A percentile compares a stretch with the other conserved stretches of the same genome.
Evolutionary conservation across 495 filamentous ascomycete species (phyloP).

Genomic region (Tuber magnatum): DNA sequence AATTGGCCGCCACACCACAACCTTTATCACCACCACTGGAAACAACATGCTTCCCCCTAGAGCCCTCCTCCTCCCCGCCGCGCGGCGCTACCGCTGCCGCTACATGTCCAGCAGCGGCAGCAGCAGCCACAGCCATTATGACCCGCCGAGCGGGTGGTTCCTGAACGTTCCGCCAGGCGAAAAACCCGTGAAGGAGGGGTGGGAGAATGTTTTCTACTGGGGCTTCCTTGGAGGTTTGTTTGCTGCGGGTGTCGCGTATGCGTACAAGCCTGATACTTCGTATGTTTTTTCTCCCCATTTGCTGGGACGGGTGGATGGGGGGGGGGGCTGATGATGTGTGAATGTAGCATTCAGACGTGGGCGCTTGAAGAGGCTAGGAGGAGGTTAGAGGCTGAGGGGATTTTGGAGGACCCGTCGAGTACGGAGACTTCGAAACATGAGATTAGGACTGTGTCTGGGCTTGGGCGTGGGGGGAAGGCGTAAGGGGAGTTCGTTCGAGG

Average conservation of each 20-base stretch:
- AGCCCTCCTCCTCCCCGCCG: background rate
- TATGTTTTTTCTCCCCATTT: conserved; percentile 50
- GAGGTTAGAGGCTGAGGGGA: conserved; percentile 88
- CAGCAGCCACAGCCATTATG: conserved; percentile 59
- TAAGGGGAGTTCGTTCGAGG: background rate
- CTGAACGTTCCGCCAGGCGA: conserved; percentile 85
- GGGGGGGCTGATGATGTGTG: conserved; percentile 18
- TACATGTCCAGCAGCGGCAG: conserved; percentile 1
- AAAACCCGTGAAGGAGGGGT: conserved; percentile 92
- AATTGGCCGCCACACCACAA: background rate
- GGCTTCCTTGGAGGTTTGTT: conserved; percentile 80
- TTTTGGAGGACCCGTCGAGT: conserved; percentile 45
- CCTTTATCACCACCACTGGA: background rate
- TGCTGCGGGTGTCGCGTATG: conserved; percentile 72
- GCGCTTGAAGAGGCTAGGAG: conserved; percentile 91
- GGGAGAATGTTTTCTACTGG: conserved; percentile 82
- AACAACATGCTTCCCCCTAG: background rate
- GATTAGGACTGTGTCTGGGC: conserved; percentile 1
- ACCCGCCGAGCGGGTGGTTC: conserved; percentile 84
- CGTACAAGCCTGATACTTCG: conserved; percentile 98
- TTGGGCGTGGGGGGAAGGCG: background rate
- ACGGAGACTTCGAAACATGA: background rate
- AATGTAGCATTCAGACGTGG: conserved; percentile 94
- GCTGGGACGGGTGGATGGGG: background rate
- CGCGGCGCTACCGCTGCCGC: background rate